Evolutionary conservation across 2,329 filamentous ascomycete genomes (phyloP), one percentile per base, ranked within the genome.

Genomic region (Pseudocercospora crystallina): DNA sequence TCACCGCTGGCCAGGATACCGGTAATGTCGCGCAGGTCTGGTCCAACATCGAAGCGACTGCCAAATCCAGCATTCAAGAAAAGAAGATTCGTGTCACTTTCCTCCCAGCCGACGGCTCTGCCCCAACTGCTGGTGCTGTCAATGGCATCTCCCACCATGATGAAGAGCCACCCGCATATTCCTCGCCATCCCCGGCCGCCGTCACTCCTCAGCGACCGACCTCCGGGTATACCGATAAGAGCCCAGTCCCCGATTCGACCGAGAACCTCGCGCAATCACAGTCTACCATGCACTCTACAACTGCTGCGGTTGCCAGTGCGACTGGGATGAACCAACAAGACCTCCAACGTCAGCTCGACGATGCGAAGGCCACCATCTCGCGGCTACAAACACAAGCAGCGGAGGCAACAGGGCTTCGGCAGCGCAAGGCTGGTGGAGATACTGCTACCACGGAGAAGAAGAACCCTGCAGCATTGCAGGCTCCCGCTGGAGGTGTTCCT

Each of bases 71-170:
- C 15, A 86, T 99, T 53, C 84, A 90, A 65, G 94, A 99, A 78
- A 89, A 86, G 77, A 99, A 97, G 80, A 99, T 99, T 62, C 85
- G 92, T 40, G 94, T 99, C 58, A 80, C 80, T 61, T 99, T 92
- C 79, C 78, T 96, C 36, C 73, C 87, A 41, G 78, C 86, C 8
- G 80, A 83, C 43, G 80, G 80, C 35, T 59, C 63, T 15, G 61
- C 63, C 31, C 52, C 64, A 33, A 56, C 65, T 14, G 65, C 66
- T 54, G 42, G 46, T 36, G 47, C 55, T 39, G 55, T 59, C 41
- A 62, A 71, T 51, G 63, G 63, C 50, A 29, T 64, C 41, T 49
- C 64, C 44, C 57, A 57, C 50, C 52, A 66, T 56, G 65, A 68
- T 13, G 68, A 70, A 15, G 74, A 78, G 49, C 76, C 76, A 20